Base-by-base conservation (phyloP, 495 filamentous ascomycete genomes). In the Penicillium parvum region DNA sequence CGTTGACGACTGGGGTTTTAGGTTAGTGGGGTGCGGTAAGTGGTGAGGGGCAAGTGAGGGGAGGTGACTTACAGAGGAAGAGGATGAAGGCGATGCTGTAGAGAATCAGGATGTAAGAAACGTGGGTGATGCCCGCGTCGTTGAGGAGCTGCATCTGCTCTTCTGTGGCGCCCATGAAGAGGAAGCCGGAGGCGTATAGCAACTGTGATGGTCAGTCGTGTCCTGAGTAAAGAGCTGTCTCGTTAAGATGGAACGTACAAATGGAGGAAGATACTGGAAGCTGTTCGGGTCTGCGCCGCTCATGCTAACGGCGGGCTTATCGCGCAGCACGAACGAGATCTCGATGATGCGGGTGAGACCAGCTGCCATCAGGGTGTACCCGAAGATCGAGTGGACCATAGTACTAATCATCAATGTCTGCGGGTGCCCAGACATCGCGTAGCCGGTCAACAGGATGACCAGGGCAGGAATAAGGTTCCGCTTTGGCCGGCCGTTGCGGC, bases 121-220 rank as follows among this genome's bases (percentile, higher is more conserved):
- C 88, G 60, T 94, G 86, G 26, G 86, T 86, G 57, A 97, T 82
- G 39, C 82, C 76, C 3, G 82, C 83, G 32, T 76, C 70, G 32
- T 76, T 67, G 9, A 97, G 67, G 1, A 96, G 66, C 25, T 73
- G 55, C 85, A 97, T 91, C 60, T 98, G 91, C 61, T 97, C 91
- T 63, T 98, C 92, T 2, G 87, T 96, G 17, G 94, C 92, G 37
- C 86, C 84, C 89, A 96, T 94, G 73, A 98, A 97, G 40, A 96
- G 76, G 66, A 98, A 94, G 20, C 92, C 92, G 3, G 92, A 89
- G 28, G 92, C 89, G 55, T 85, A 95, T 14, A 97, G 79, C 15
- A 97, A 77, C 88, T 95, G 37, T 8, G n/a, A 16, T 12, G 37
- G 44, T 57, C 35, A 58, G 63, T 43, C n/a, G 57, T 23, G 22